These are phyloP conservation scores for Hydnomerulius pinastri DNA, from an alignment of 768 basidiomycete genomes.

Conservation along the genomic window DNA sequence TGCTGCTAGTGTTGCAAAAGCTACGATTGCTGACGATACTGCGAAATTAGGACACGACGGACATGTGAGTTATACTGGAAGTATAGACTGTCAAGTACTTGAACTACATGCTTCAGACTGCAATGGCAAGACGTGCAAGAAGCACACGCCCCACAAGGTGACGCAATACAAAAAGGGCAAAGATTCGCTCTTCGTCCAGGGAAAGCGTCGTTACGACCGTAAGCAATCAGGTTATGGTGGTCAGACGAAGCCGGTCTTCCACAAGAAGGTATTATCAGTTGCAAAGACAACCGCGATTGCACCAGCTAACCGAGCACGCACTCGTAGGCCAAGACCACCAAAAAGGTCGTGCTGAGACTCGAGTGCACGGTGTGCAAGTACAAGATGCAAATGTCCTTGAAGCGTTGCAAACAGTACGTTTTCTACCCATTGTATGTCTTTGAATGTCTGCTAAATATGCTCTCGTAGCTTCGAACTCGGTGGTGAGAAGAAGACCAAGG, in stretches of 20 bases:
- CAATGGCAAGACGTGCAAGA: constrained; percentile 96
- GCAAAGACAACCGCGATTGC: too few relatives aligned
- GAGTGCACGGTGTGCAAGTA: constrained; percentile 99
- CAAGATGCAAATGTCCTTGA: constrained; percentile 94
- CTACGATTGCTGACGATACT: constrained; percentile 14
- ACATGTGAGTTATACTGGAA: constrained; percentile 68
- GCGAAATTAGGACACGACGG: constrained; percentile 74
- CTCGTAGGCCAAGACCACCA: constrained; percentile 90
- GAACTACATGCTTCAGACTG: constrained; percentile 55
- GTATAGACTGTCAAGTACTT: constrained; percentile 2
- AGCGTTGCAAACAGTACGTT: constrained; percentile 99
- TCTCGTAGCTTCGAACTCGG: constrained; percentile 90
- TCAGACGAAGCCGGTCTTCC: constrained; percentile 99
- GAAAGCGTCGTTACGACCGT: constrained; percentile 99
- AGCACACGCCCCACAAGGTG: constrained; percentile 99
- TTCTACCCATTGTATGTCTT: background rate
- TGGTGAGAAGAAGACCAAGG: constrained; percentile 99
- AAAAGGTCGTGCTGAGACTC: constrained; percentile 98
- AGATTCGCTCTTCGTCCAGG: constrained; percentile 96
- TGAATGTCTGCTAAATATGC: background rate
- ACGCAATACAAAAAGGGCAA: constrained; percentile 99
- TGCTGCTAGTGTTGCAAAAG: constrained; percentile 15
- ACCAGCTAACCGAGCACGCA: too few relatives aligned
- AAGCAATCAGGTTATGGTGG: constrained; percentile 99
- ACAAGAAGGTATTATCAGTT: constrained; percentile 78